Base-by-base conservation (phyloP, 441 rosid genomes). In the Populus trichocarpa region DNA sequence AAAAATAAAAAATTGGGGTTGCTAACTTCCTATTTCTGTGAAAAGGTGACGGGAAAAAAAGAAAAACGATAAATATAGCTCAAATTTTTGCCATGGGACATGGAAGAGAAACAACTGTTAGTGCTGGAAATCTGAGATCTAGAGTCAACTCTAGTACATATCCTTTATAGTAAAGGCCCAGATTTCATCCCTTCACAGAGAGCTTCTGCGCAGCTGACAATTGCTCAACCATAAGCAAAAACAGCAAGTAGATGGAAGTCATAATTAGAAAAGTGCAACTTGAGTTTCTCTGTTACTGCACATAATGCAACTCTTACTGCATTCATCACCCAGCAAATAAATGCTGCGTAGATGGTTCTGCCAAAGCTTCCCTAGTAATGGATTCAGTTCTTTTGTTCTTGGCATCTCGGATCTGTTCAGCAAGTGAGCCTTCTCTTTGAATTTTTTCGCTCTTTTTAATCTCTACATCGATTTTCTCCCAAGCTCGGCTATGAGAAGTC, bases 331-430 rank as follows among this genome's bases (percentile, higher is more conserved):
- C 67, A 64, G 30, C 75, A 25, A 64, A 79, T 50, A 68, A 76
- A 69, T 59, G n/a, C n/a, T 14, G 13, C 18, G 77, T n/a, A 10
- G 79, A 79, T 69, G 84, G 78, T 71, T 72, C 79, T 69, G 79
- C 81, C 53, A 75, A 73, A 68, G 80, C 75, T 65, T 84, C 83
- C 33, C 40, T 38, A 46, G 72, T 70, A 40, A 67, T 22, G 61
- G 70, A 68, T 79, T 90, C 85, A 74, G 81, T 81, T 84, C 89
- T 82, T 84, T 69, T 90, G 75, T 65, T 90, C 78, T 87, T 95
- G 73, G 97, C 97, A 0, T 89, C 93, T 83, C 33, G 88, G 80
- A 95, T 93, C 87, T 93, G 95, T 65, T 93, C 98, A 10, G 95
- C 95, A 63, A 95, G 90, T 18, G 95, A 89, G 75, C 82, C 83